Base-by-base conservation (phyloP, 371 early-diverging fungal species). In the Mortierella polycephala region DNA sequence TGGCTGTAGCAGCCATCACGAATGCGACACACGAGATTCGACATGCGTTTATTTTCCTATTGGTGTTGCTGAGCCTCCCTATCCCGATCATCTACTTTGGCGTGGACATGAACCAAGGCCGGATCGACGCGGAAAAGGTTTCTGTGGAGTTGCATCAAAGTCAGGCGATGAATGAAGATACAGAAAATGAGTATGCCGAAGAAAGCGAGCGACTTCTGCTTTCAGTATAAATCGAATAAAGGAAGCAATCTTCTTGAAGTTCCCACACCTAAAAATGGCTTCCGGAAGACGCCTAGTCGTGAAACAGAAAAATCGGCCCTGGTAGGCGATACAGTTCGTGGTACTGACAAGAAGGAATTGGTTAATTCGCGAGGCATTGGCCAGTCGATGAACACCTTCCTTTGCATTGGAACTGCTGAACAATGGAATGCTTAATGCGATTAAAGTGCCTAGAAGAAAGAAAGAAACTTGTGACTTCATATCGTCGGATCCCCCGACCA, bases 21-120 rank as follows among this genome's bases (percentile, higher is more conserved):
- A 72, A 77, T 68, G 65, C 61, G 5, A 77, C 77, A 1, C 77
- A 77, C 37, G 77, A 77, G 45, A 77, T 77, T 39, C 79, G 79
- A 6, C 57, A 77, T 60, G 68, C 79, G 16, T 77, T 77, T 56
- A 21, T 77, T 14, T 77, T 77, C 50, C 58, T 77, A 41, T 42
- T 77, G 46, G 69, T 77, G 6, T 16, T 77, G 49, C n/a, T 77
- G 50, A 72, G 62, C 51, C 62, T 77, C 2, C 79, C 79, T 0
- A 64, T 72, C 37, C 79, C 79, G 13, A 77, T 77, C 46, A 61
- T 77, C 7, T 72, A 72, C 40, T 77, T 71, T 41, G 79, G 79
- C 0, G 79, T 77, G 16, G 62, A 77, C 49, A 64, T 77, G 60
- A 51, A 64, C 16, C 72, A 77, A 44, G 79, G 79, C 2, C 68